Evolutionary conservation across 441 rosid genomes (phyloP).

Genomic region (Adansonia madagascariensis): DNA sequence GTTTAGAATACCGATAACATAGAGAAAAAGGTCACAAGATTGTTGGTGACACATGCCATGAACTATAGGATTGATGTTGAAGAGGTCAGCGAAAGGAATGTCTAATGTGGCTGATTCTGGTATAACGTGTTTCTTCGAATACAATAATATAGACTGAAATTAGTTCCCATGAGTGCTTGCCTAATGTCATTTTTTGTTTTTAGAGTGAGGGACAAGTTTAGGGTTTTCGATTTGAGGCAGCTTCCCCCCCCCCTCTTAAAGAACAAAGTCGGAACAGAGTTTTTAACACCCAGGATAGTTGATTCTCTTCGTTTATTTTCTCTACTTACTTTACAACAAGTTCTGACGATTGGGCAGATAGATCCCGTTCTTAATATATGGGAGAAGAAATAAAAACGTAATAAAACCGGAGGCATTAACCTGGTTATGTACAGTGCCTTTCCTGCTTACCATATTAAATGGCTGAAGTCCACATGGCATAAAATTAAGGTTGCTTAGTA

Average conservation of each 20-base stretch:
- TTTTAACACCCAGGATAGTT: background rate
- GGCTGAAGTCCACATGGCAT: background rate
- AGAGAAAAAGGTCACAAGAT: background rate
- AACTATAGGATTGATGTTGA: conserved; percentile 3
- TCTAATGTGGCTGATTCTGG: background rate
- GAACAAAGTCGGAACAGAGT: background rate
- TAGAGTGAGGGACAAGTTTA: background rate
- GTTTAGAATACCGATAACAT: conserved; percentile 14
- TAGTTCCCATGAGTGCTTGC: background rate
- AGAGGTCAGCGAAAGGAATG: background rate
- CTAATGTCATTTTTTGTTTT: background rate
- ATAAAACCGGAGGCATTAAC: background rate
- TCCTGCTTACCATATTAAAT: background rate
- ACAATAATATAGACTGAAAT: background rate
- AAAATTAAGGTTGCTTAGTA: background rate
- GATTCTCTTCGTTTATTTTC: background rate
- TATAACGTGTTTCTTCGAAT: background rate
- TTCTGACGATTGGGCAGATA: background rate
- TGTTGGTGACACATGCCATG: background rate
- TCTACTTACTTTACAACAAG: background rate
- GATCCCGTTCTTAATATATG: background rate
- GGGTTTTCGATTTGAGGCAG: background rate
- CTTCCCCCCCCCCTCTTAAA: background rate
- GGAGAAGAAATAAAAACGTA: background rate
- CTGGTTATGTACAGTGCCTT: background rate